Evolutionary conservation across 768 basidiomycete species (phyloP), one percentile per base, ranked within the genome.

Genomic region (Rhodotorula toruloides): DNA sequence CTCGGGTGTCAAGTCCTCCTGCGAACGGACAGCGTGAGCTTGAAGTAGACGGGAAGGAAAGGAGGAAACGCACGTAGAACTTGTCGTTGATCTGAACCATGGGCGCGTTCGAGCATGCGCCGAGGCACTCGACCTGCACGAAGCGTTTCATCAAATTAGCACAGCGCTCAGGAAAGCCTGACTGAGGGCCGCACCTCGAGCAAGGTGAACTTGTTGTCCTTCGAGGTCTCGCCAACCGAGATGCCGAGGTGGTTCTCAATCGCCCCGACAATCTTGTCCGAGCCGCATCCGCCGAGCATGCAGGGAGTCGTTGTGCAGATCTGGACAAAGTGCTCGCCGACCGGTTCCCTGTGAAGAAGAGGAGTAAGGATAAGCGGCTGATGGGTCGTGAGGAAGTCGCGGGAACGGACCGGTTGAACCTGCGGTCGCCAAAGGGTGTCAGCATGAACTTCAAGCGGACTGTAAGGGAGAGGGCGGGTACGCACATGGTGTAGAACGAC

Each of bases 271-370:
- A 98, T 93, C 40, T 89, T 87, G 67, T 88, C 90, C 27, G 91
- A 92, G 54, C 93, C 94, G 67, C 79, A 80, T 39, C 80, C 80
- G 34, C 79, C 79, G 42, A 99, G 83, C 88, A 94, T 93, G 81
- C 96, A 99, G 25, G 96, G 96, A 13, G 96, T 98, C 42, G 96
- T 98, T 37, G 96, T 98, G 82, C 96, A 99, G 63, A 98, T 89
- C 80, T 98, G 94, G 40, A 99, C 87, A 75, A 98, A 97, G 77
- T 97, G 83, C 73, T 88, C 80, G 34, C 91, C 93, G 60, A 97
- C 90, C 10, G 93, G 94, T 79, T 96, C 92, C 59, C 91, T 92
- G 66, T 14, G 36, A 16, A 29, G 54, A 9, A 31, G 39, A 12
- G 7, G 37, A 37, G 40, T 2, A 40, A 19, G 32, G 13, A 32